Base-by-base conservation (phyloP, 306 rosid species). In the Sophora flavescens region DNA sequence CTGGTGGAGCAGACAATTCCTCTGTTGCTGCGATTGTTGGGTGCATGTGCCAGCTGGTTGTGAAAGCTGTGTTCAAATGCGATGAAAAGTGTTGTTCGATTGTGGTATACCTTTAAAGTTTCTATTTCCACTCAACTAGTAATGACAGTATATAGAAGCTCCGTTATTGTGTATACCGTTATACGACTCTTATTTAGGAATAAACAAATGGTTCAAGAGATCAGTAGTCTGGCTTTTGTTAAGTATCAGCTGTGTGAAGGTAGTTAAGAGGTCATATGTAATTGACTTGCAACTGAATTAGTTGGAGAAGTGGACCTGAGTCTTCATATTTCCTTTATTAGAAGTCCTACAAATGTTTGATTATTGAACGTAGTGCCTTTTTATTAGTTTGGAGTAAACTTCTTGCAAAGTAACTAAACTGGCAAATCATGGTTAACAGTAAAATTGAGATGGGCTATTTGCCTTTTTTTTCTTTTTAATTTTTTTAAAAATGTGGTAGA, bases 1-100 rank as follows among this genome's bases (percentile, higher is more conserved):
- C 97, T 53, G 99, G 99, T 72, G 99, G 99, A 76, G 99, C 99
- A 59, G 99, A 95, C 86, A 92, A 97, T 89, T 95, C 97, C 47
- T 80, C 98, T 42, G 99, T 95, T 13, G 98, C 99, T 72, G 97
- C 97, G 12, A 90, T 95, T 79, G 99, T 92, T 77, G 97, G 98
- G 63, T 92, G 93, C 89, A 91, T 92, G 99, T 95, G 97, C 81
- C 98, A 95, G 76, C 92, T 95, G 83, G 96, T 95, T 36, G 88
- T 92, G 76, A 89, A 92, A 88, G 99, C 98, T 91, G 62, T 52
- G 85, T 58, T 78, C 44, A 51, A 53, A 28, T 66, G 22, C 52
- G 64, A 50, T 16, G 41, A 39, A 16, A 53, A 8, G 42, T 63
- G 22, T 30, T 57, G 60, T 45, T 69, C 64, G 57, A 48, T 81